These are phyloP conservation scores for Novakomyces olei DNA, from an alignment of 805 yeast genomes.

Conservation along the genomic window DNA sequence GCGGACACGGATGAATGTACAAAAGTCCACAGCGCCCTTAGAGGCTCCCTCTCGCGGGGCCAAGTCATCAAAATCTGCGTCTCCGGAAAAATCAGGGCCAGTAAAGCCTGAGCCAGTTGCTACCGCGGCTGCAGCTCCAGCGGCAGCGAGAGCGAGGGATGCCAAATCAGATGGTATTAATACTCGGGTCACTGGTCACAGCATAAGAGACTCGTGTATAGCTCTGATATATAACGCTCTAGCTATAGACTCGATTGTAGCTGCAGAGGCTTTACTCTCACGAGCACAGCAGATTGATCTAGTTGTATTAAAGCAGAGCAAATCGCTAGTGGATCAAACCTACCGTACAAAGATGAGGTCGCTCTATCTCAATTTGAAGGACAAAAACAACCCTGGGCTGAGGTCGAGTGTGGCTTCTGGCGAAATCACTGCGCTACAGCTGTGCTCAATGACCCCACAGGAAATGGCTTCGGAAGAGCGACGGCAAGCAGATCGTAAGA, in stretches of 20 bases:
- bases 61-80: slow-evolving; percentile 8
- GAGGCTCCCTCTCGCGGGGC: slow-evolving; percentile 1
- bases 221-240: slow-evolving; percentile 72
- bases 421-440: slow-evolving; percentile 39
- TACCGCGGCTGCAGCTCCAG: slow-evolving; percentile 3
- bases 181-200: slow-evolving; percentile 44
- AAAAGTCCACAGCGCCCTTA: slow-evolving; percentile 15
- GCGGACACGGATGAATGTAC: slow-evolving; percentile 47
- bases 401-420: slow-evolving; percentile 45
- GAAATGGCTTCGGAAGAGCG: slow-evolving; percentile 89
- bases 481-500: slow-evolving; percentile 61
- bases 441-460: slow-evolving; percentile 69
- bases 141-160: slow-evolving; percentile 17
- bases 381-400: slow-evolving; percentile 71
- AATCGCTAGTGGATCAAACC: slow-evolving; percentile 29
- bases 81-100: slow-evolving; percentile 6
- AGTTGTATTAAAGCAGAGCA: slow-evolving; percentile 36
- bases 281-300: slow-evolving; percentile 52
- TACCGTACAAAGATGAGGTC: slow-evolving; percentile 74
- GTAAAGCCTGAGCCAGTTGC: slow-evolving; percentile 5
- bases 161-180: slow-evolving; percentile 63
- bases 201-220: slow-evolving; percentile 66
- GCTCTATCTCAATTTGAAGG: slow-evolving; percentile 65
- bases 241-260: slow-evolving; percentile 50
- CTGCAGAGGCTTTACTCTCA: slow-evolving; percentile 37